Base-by-base conservation (phyloP, 2,329 filamentous ascomycete genomes). In the Sarocladiaceae sp. region DNA sequence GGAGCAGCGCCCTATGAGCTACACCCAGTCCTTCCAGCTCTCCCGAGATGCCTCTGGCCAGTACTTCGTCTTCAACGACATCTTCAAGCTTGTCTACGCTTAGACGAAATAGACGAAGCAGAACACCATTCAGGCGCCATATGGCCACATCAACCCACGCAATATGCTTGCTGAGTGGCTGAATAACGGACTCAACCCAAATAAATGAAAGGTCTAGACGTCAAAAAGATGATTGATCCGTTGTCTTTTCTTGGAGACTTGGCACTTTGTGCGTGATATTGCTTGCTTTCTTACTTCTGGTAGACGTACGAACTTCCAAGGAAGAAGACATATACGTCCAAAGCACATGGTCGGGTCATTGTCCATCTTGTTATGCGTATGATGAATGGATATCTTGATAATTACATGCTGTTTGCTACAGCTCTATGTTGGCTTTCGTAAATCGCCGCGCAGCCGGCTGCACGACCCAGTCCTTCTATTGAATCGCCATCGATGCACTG, bases 11-110 rank as follows among this genome's bases (percentile, higher is more conserved):
- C 89, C 90, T 40, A 94, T 97, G 87, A 91, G 83, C 80, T 99
- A 92, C 75, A 86, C 86, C 53, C 92, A 97, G 75, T 75, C 82
- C 53, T 97, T 97, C 82, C 88, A 95, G 71, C 86, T 97, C 57
- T 71, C 83, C 59, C 85, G 83, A 55, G 87, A 90, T 52, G 71
- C 71, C 25, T 59, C 64, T 49, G 86, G 84, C 61, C 84, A 79
- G 72, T 96, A 87, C 77, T 97, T 83, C 70, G 88, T 97, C 67
- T 86, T 86, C 76, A 97, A 97, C 78, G 93, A 97, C 71, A 75
- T 97, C 69, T 97, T 97, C 84, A 89, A 89, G 74, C 82, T 97
- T 56, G 82, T 96, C 61, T 93, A 88, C 72, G 77, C 72, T 66
- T 82, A 74, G 57, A 22, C n/a, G 15, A 20, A 31, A 13, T 20